These are phyloP conservation scores for Candida ortonii DNA, from an alignment of 805 yeast species.

Conservation along the genomic window DNA sequence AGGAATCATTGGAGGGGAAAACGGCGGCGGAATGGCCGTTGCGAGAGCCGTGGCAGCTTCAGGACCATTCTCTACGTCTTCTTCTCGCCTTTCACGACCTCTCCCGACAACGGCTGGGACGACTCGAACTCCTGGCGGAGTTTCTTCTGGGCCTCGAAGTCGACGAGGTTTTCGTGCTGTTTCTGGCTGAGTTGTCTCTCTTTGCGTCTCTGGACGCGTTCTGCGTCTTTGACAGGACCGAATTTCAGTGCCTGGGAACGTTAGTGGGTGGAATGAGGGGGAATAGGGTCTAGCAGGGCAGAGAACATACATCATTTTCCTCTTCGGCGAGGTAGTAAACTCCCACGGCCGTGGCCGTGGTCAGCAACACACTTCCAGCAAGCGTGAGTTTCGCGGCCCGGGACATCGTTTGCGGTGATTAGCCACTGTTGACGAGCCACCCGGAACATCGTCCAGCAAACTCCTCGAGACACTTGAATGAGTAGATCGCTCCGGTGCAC, in stretches of 20 bases:
- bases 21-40: no score
- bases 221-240: constrained; percentile 85
- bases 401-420: constrained; percentile 54
- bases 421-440: no score
- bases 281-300: not conserved
- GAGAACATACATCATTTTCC: constrained; percentile 60
- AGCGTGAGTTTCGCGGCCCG: constrained; percentile 76
- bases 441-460: no score
- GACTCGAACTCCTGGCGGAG: constrained; percentile 55
- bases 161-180: constrained; percentile 56
- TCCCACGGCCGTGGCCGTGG: constrained; percentile 59
- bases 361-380: constrained; percentile 51
- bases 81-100: constrained; percentile 43
- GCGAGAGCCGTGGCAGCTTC: no score
- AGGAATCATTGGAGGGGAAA: no score
- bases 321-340: constrained; percentile 68
- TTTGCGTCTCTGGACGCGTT: constrained; percentile 48
- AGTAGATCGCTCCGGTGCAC: no score
- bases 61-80: constrained; percentile 3
- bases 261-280: not conserved
- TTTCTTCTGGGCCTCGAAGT: constrained; percentile 63
- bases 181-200: constrained; percentile 35
- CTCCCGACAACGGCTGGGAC: constrained; percentile 63
- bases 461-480: no score
- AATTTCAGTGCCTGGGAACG: constrained; percentile 56